A percentile compares a stretch with the other conserved stretches of the same genome.
Conservation (phyloP, 768 basidiomycete genomes). For the Boletellus ananas region DNA sequence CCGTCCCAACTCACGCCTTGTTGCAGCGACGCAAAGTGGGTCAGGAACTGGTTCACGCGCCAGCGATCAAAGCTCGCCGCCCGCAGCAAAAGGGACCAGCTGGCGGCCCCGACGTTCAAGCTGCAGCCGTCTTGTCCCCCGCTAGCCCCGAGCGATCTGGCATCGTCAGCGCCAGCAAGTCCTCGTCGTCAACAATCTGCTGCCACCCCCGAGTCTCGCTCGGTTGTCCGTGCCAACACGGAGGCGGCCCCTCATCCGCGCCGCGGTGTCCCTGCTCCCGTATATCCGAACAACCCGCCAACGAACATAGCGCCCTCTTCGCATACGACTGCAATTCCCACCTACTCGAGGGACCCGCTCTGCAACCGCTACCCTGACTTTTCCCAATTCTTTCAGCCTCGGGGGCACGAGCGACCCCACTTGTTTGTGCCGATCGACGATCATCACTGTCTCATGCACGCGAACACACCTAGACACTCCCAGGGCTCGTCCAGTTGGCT, state of each 20-base stretch:
- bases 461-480: neutral
- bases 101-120: conserved; percentile 11
- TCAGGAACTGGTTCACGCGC: conserved; percentile 30
- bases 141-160: neutral
- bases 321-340: neutral
- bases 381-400: conserved; percentile 28
- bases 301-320: neutral
- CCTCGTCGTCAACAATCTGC: conserved; percentile 1
- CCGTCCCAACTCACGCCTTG: conserved; percentile 4
- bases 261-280: conserved; percentile 2
- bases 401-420: conserved; percentile 8
- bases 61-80: conserved; percentile 22
- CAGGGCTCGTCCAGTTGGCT: neutral
- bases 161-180: conserved; percentile 2
- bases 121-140: conserved; percentile 4
- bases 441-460: neutral
- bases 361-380: conserved; percentile 32
- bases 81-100: conserved; percentile 8
- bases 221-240: neutral
- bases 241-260: neutral
- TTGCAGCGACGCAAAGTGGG: conserved; percentile 27
- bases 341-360: conserved; percentile 32
- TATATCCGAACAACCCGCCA: neutral
- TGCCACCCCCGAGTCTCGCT: neutral
- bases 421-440: neutral